Evolutionary conservation across 2,329 filamentous ascomycete genomes (phyloP), one percentile per base, ranked within the genome.

Genomic region (Rugonectria rugulosa): DNA sequence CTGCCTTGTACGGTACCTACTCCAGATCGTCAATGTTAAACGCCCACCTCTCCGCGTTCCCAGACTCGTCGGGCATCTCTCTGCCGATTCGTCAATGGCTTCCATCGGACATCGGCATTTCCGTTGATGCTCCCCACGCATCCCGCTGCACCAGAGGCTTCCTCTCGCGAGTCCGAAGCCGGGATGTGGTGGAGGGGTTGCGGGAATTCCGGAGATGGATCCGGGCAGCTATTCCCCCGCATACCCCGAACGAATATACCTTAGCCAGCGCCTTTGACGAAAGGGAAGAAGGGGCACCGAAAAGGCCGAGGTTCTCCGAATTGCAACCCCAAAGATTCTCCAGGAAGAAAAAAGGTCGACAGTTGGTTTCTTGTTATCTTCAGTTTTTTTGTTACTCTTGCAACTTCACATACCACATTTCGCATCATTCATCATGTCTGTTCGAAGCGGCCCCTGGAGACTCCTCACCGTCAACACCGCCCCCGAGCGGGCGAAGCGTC

Each of bases 381-480:
- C 19, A 12, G 15, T 20, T 34, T 26, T 34, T n/a, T 20, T 12
- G 10, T 23, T 6, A 15, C 6, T 21, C 9, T 19, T 32, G 7
- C 7, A 17, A 24, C 7, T 23, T 41, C 24, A 36, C 41, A 37
- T n/a, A 46, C 14, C 19, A 17, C 20, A 20, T n/a, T 9, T 21
- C 11, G 15, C 21, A 42, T 14, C 24, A 4, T 11, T 32, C 53
- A 42, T 14, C 21, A 56, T 56, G 53, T 46, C 53, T 50, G 46
- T 46, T 23, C 53, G 23, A 51, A 56, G 53, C 53, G 84, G 84
- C 15, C 85, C 85, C 3, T 89, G 80, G 73, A 82, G 77, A 63
- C 80, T 90, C 11, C 81, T 89, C 24, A 90, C 86, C 2, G 86
- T 90, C 61, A 90, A 89, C 73, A 88, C 82, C 2, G 85, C 82